A percentile compares a stretch with the other conserved stretches of the same genome.
phyloP scores from a whole-genome alignment of 805 yeast genomes.

The Ogataea ramenticola region DNA sequence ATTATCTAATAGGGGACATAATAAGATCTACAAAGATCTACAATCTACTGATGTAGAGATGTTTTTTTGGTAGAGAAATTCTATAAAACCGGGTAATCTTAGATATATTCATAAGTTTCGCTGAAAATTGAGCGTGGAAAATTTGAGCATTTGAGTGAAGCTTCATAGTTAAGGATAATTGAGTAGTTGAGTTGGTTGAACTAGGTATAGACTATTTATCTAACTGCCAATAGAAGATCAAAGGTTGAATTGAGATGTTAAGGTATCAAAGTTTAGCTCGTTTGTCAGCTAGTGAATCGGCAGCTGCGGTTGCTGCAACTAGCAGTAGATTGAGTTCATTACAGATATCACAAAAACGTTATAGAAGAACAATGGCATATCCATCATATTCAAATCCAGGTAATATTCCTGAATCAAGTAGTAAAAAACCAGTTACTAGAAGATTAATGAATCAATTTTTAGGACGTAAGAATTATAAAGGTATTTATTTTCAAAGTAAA shows the following conservation, averaged over 20 bases:
- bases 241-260: neutral
- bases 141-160: neutral
- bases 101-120: neutral
- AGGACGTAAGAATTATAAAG: constrained; percentile 80
- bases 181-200: too few relatives aligned
- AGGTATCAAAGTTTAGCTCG: neutral
- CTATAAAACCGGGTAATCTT: neutral
- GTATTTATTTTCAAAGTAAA: constrained; percentile 72
- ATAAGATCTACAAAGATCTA: too few relatives aligned
- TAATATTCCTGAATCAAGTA: constrained; percentile 25
- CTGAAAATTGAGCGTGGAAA: neutral
- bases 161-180: too few relatives aligned
- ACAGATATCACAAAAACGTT: constrained; percentile 39
- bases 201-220: too few relatives aligned
- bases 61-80: too few relatives aligned
- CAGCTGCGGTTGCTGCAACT: too few relatives aligned
- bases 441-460: constrained; percentile 64
- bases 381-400: constrained; percentile 43
- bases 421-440: constrained; percentile 46
- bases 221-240: too few relatives aligned
- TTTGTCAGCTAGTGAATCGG: neutral
- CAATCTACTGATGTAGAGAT: neutral
- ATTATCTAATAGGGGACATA: too few relatives aligned
- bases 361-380: constrained; percentile 46
- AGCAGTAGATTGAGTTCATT: neutral